These are phyloP conservation scores for Durio zibethinus DNA, from an alignment of 345 rosid species.

Conservation along the genomic window DNA sequence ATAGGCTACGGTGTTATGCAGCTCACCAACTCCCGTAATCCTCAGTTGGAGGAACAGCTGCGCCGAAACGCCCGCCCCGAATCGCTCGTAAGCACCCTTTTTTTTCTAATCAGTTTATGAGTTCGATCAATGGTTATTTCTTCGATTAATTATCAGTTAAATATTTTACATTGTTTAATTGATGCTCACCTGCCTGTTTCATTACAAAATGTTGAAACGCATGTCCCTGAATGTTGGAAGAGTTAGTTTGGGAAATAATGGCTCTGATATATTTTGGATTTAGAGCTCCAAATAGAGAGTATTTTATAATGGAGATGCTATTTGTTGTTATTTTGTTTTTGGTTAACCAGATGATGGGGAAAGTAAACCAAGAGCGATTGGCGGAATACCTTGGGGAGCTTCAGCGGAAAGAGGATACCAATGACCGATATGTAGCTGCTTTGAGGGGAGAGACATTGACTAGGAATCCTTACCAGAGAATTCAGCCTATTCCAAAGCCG, in stretches of 20 bases:
- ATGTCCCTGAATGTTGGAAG: neutral
- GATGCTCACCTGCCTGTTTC: neutral
- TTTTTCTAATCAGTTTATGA: neutral
- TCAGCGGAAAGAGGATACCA: constrained; percentile 85
- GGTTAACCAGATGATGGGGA: constrained; percentile 81
- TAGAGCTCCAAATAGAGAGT: no score
- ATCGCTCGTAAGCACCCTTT: constrained; percentile 42
- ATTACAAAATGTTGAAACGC: neutral
- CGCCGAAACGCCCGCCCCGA: constrained; percentile 81
- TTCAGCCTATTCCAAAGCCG: constrained; percentile 58
- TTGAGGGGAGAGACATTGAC: constrained; percentile 82
- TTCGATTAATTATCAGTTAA: neutral
- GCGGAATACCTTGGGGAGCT: constrained; percentile 91
- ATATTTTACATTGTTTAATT: neutral
- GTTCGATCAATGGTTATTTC: neutral
- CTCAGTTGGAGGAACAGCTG: constrained; percentile 80
- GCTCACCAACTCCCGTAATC: constrained; percentile 62
- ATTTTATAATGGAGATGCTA: neutral
- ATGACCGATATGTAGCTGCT: constrained; percentile 89
- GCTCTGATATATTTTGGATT: neutral
- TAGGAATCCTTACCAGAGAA: constrained; percentile 76
- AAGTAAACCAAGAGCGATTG: constrained; percentile 78
- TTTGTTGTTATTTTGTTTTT: neutral
- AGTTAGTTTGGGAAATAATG: neutral
- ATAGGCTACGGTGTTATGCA: constrained; percentile 94